Conservation (phyloP, 495 filamentous ascomycete genomes). For the Penicillium antarcticum region DNA sequence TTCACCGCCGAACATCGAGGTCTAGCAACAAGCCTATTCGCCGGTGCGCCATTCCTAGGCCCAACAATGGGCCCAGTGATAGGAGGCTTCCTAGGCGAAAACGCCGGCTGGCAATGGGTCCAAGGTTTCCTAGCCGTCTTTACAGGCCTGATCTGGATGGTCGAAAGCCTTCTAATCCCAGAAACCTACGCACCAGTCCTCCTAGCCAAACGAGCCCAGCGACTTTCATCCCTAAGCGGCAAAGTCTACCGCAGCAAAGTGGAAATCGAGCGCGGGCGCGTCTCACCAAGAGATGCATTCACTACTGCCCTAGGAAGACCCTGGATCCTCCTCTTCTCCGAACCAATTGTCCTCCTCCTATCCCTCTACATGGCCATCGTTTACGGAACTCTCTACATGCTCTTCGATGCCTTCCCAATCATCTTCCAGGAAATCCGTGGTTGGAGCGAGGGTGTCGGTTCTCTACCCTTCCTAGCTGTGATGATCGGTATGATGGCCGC, state of each 20-base stretch:
- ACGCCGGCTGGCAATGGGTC: constrained; percentile 59
- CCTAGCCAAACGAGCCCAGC: constrained; percentile 46
- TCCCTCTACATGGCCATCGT: constrained; percentile 64
- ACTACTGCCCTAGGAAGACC: constrained; percentile 40
- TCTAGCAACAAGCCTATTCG: constrained; percentile 55
- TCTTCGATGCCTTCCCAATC: constrained; percentile 73
- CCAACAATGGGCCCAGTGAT: constrained; percentile 53
- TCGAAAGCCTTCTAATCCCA: constrained; percentile 41
- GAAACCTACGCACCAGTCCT: constrained; percentile 63
- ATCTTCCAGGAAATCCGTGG: constrained; percentile 67
- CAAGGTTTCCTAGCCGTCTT: constrained; percentile 38
- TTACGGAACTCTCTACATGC: constrained; percentile 69
- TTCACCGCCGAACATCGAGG: constrained; percentile 57
- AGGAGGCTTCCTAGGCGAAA: constrained; percentile 53
- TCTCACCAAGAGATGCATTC: constrained; percentile 37
- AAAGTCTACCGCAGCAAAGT: constrained; percentile 49
- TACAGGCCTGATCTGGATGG: constrained; percentile 24
- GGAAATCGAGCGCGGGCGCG: constrained; percentile 35
- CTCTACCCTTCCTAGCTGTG: constrained; percentile 70
- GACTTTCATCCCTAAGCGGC: constrained; percentile 51
- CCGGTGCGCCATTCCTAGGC: constrained; percentile 59
- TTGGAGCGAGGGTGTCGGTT: constrained; percentile 62
- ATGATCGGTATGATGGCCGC: constrained; percentile 69
- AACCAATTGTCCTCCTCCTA: constrained; percentile 57
- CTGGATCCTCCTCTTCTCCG: constrained; percentile 58